Evolutionary conservation across 148 eudicot genomes (phyloP).

Genomic region (Fagopyrum homotropicum): DNA sequence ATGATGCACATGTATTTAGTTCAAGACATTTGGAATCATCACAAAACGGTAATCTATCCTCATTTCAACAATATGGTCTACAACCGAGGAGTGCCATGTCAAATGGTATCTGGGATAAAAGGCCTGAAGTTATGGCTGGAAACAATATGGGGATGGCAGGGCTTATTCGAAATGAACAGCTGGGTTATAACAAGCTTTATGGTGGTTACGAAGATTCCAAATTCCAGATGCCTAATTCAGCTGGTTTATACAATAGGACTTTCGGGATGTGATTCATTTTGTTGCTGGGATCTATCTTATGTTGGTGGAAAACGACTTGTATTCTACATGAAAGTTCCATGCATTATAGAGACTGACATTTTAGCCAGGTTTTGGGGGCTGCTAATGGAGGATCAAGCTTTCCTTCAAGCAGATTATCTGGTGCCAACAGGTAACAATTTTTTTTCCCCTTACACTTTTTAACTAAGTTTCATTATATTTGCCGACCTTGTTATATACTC

Average conservation of each 20-base stretch:
- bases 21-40: constrained; percentile 57
- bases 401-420: constrained; percentile 11
- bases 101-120: constrained; percentile 70
- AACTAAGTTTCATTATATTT: neutral
- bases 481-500: neutral
- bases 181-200: constrained; percentile 52
- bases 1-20: constrained; percentile 43
- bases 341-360: constrained; percentile 8
- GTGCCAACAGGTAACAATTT: constrained; percentile 17
- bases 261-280: constrained; percentile 60
- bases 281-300: constrained; percentile 10
- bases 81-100: constrained; percentile 51
- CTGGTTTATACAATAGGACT: constrained; percentile 57
- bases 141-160: constrained; percentile 45
- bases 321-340: constrained; percentile 12
- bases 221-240: constrained; percentile 60
- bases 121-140: constrained; percentile 34
- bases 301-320: neutral
- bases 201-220: constrained; percentile 55
- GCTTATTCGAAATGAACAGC: constrained; percentile 52
- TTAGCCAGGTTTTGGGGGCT: constrained; percentile 1
- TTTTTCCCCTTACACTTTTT: neutral
- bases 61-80: constrained; percentile 32
- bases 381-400: constrained; percentile 16
- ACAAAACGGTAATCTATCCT: constrained; percentile 29